Base-by-base conservation (phyloP, 352 stramenopile genomes). In the Pythium aquatile region DNA sequence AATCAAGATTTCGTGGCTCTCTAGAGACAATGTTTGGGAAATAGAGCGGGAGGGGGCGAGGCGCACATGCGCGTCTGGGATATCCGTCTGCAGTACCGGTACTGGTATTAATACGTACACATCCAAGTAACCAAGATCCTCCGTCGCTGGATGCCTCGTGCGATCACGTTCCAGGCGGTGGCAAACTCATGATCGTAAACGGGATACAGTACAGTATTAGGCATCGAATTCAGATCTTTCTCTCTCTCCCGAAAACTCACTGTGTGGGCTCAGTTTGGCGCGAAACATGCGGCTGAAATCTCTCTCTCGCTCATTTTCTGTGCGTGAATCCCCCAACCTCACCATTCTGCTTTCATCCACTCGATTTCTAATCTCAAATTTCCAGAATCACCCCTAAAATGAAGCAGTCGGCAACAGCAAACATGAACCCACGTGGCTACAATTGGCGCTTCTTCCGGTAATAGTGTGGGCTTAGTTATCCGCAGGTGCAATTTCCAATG, bases 371-470 rank as follows among this genome's bases (percentile, higher is more conserved):
- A 40, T 16, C 35, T 7, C 3, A 14, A 40, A 40, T 40, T 40
- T 11, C 3, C 5, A 40, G 14, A 40, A 16, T 10, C 35, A 14
- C 3, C 35, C 8, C 5, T 35, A 9, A 35, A 9, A 35, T 35
- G 32, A 35, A 10, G 35, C 40, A 48, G 40, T 48, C 16, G 16
- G 6, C 40, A 46, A 46, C 3, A 13, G 39, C 16, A 6, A 48
- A 24, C 40, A 26, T 48, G 40, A 48, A 48, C 40, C 40, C 40
- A 48, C 40, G 40, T 26, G 40, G 40, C 40, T 48, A 48, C 40
- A 48, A 28, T 48, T 40, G 35, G 35, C 35, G 10, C 35, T 40
- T 40, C 2, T 40, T 1, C 20, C 20, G 0, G 20, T 24, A 24
- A 24, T 24, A 24, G 20, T 24, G 20, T 24, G 20, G 20, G 20